phyloP scores from a whole-genome alignment of 257 asterid genomes.

The Paraleonurus japonicus region DNA sequence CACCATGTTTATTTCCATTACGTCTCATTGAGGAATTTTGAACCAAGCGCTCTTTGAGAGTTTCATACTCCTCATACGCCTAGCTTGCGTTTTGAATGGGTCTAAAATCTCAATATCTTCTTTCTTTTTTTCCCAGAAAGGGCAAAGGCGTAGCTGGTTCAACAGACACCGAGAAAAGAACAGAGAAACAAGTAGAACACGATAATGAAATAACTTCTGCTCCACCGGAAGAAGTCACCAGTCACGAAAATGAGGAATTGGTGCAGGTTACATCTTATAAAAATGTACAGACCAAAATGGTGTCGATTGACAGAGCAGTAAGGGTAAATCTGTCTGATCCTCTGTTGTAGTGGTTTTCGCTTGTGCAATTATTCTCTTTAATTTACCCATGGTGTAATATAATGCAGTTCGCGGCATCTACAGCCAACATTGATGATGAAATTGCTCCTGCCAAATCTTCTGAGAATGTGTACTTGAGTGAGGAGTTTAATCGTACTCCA shows the following conservation, averaged over 20 bases:
- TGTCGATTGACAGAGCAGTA: conserved; percentile 37
- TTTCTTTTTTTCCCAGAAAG: conserved; percentile 34
- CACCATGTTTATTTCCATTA: no score
- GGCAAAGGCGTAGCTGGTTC: conserved; percentile 43
- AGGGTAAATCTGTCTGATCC: conserved; percentile 36
- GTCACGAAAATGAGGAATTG: conserved; percentile 29
- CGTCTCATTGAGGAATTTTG: no score
- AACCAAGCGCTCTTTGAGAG: no score
- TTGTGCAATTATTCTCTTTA: background rate
- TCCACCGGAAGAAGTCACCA: conserved; percentile 35
- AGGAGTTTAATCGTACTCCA: conserved; percentile 46
- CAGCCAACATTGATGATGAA: conserved; percentile 20
- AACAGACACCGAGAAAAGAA: conserved; percentile 39
- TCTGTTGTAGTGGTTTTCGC: background rate
- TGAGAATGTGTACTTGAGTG: conserved; percentile 37
- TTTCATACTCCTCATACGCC: background rate
- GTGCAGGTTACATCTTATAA: conserved; percentile 37
- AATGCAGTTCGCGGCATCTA: conserved; percentile 46
- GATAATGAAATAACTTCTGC: conserved; percentile 50
- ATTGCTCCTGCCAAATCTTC: conserved; percentile 24
- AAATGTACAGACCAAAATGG: conserved; percentile 32
- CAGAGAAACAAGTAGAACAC: conserved; percentile 31
- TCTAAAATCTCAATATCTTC: background rate
- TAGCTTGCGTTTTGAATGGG: background rate
- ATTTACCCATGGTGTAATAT: background rate